These are phyloP conservation scores for Aureobasidium namibiae DNA, from an alignment of 2,329 filamentous ascomycete genomes.

Conservation along the genomic window DNA sequence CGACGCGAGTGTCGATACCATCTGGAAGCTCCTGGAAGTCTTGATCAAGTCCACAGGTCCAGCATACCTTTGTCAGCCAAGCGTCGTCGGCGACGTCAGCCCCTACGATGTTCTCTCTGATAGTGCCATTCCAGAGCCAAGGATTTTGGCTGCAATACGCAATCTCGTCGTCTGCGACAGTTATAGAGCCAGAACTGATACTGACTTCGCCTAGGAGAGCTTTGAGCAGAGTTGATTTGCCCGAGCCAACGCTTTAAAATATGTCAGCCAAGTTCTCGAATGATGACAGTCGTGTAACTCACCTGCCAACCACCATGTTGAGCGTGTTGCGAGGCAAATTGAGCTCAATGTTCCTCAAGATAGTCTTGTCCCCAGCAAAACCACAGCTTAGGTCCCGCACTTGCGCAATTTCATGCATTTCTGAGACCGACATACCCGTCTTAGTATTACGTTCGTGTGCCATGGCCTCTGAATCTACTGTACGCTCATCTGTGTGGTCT, in stretches of 20 bases:
- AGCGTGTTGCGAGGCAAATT: conserved; percentile 13
- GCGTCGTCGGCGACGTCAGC: conserved; percentile 60
- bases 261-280: neutral
- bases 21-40: conserved; percentile 70
- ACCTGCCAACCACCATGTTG: conserved; percentile 18
- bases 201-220: conserved; percentile 15
- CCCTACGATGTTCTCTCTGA: conserved; percentile 72
- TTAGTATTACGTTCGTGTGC: neutral
- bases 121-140: conserved; percentile 76
- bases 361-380: conserved; percentile 9
- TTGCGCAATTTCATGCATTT: neutral
- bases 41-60: conserved; percentile 65
- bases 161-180: conserved; percentile 12
- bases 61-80: conserved; percentile 63
- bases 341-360: conserved; percentile 12
- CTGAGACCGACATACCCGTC: neutral
- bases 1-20: conserved; percentile 73
- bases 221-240: conserved; percentile 17
- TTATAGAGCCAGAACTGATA: conserved; percentile 8
- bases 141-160: conserved; percentile 18
- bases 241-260: conserved; percentile 15
- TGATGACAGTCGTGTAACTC: neutral
- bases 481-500: conserved; percentile 11
- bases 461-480: neutral
- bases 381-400: conserved; percentile 1